Conservation (phyloP, 768 basidiomycete genomes). For the Tephrocybe sp. region DNA sequence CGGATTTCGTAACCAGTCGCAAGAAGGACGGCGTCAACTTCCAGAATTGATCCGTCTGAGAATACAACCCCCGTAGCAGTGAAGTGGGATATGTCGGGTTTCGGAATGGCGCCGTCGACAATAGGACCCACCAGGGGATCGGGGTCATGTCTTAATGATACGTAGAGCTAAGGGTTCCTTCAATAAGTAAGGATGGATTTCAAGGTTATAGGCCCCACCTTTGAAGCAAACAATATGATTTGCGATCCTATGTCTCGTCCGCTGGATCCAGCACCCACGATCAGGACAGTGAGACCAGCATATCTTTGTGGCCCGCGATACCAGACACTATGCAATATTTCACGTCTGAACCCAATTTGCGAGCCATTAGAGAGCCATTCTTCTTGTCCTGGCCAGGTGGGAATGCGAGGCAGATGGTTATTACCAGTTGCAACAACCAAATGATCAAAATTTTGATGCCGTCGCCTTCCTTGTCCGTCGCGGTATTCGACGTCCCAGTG, state of each 20-base stretch:
- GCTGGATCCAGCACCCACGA: slow-evolving; percentile 44
- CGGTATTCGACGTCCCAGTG: slow-evolving; percentile 42
- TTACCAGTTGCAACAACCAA: slow-evolving; percentile 56
- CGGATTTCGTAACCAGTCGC: slow-evolving; percentile 55
- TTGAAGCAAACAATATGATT: slow-evolving; percentile 33
- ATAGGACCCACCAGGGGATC: slow-evolving; percentile 14
- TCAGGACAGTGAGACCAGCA: slow-evolving; percentile 39
- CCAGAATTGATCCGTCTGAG: slow-evolving; percentile 38
- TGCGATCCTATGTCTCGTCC: slow-evolving; percentile 49
- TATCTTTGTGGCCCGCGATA: slow-evolving; percentile 48
- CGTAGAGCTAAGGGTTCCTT: slow-evolving; percentile 17
- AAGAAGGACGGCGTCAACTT: slow-evolving; percentile 48
- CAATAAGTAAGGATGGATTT: background rate
- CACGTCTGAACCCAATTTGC: slow-evolving; percentile 23
- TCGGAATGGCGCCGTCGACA: slow-evolving; percentile 26
- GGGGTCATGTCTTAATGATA: slow-evolving; percentile 30
- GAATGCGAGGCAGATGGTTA: slow-evolving; percentile 48
- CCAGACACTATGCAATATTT: slow-evolving; percentile 52
- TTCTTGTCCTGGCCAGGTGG: slow-evolving; percentile 44
- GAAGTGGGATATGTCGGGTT: slow-evolving; percentile 50
- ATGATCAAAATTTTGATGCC: slow-evolving; percentile 42
- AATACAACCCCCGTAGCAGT: slow-evolving; percentile 43
- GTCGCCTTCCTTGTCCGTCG: slow-evolving; percentile 20
- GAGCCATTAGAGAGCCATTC: slow-evolving; percentile 39
- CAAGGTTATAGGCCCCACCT: slow-evolving; percentile 29